Conservation (phyloP, 495 filamentous ascomycete species). For the Thozetella sp. region DNA sequence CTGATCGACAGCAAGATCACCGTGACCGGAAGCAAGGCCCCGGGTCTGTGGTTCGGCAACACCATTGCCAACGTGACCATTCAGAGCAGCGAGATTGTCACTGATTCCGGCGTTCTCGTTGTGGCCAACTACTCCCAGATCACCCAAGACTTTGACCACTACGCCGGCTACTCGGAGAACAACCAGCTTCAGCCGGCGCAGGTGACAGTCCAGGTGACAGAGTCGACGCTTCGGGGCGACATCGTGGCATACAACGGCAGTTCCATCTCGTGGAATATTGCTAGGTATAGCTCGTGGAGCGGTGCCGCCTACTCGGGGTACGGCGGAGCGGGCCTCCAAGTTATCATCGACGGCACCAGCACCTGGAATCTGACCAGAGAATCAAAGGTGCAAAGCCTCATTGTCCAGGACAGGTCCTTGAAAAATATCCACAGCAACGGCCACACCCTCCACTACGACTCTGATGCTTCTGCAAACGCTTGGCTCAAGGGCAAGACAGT, state of each 20-base stretch:
- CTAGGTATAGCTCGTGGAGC: background rate
- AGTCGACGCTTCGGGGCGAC: background rate
- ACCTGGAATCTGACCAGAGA: background rate
- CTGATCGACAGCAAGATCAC: background rate
- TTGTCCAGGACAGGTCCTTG: background rate
- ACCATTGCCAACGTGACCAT: background rate
- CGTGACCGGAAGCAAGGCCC: background rate
- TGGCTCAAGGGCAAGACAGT: background rate
- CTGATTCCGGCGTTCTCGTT: background rate
- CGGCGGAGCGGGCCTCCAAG: background rate
- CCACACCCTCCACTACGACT: background rate
- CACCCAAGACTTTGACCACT: background rate
- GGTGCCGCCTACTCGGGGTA: background rate
- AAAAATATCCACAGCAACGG: background rate
- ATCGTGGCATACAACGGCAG: background rate
- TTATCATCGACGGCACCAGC: background rate
- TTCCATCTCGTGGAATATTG: background rate
- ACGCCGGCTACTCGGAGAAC: background rate
- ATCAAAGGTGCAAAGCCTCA: background rate
- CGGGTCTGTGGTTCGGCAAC: background rate
- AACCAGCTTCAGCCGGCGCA: background rate
- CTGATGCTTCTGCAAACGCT: background rate
- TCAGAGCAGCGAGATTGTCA: background rate
- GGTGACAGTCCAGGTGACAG: background rate
- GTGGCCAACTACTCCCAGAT: background rate